These are phyloP conservation scores for Acorus gramineus DNA, from an alignment of 106 monocot species.

Conservation along the genomic window DNA sequence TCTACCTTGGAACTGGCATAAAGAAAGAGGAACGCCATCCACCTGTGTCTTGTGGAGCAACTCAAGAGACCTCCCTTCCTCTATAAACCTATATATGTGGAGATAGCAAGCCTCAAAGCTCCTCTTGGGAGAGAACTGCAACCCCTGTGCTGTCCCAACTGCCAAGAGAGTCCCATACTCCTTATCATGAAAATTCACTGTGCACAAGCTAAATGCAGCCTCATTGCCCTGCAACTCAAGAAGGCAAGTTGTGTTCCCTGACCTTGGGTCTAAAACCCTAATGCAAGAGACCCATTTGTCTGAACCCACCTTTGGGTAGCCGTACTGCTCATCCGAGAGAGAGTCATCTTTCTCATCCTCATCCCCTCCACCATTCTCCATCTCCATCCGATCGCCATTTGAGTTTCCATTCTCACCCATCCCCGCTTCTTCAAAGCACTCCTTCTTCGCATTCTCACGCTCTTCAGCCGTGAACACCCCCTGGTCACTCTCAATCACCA, in stretches of 20 bases:
- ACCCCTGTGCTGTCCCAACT: conserved; percentile 83
- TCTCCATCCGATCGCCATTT: conserved; percentile 47
- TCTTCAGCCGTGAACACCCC: conserved; percentile 96
- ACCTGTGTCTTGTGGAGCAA: conserved; percentile 93
- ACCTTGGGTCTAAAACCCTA: conserved; percentile 78
- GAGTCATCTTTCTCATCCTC: conserved; percentile 71
- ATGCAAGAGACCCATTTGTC: conserved; percentile 97
- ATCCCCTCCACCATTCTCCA: conserved; percentile 34
- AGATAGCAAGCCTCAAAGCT: conserved; percentile 55
- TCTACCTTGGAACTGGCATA: conserved; percentile 87
- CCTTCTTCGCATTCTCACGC: conserved; percentile 76
- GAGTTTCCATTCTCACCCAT: conserved; percentile 68
- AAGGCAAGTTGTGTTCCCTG: conserved; percentile 63
- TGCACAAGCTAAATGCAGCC: conserved; percentile 87
- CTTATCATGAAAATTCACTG: conserved; percentile 97
- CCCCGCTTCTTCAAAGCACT: conserved; percentile 64
- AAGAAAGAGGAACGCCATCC: conserved; percentile 81
- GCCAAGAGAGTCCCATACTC: conserved; percentile 85
- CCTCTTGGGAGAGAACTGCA: conserved; percentile 83
- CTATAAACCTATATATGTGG: conserved; percentile 90
- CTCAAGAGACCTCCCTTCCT: conserved; percentile 84
- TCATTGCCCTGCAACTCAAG: conserved; percentile 93
- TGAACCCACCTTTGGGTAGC: conserved; percentile 85
- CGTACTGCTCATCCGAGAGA: conserved; percentile 90
- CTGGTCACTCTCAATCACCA: conserved; percentile 89